Evolutionary conservation across 805 yeast species (phyloP), one percentile per base, ranked within the genome.

Genomic region (Grigorovia yakushimaensis): DNA sequence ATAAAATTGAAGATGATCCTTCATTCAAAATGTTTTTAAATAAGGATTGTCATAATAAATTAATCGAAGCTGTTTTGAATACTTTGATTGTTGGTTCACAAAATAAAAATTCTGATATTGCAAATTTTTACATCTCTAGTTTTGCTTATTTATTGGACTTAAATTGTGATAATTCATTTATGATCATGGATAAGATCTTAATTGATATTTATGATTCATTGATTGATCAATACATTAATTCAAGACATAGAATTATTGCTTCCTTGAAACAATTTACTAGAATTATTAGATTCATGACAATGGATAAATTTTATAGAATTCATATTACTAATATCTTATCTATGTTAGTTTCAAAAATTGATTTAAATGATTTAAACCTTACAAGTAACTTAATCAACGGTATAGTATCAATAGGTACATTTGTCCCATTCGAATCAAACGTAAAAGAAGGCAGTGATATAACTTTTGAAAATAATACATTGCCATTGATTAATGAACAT

Each of bases 361-460:
- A 93, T 61, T 78, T 89, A 1, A 93, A 89, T 61, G 98, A 93
- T 63, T 73, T 88, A 44, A 73, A 72, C n/a, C 79, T 89, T 59
- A 81, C 96, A 0, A 71, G 81, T n/a, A 74, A 79, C 47, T 75
- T 95, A 0, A 66, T 89, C 39, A 76, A 81, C 49, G 74, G 86
- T 19, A 75, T 93, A 49, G 82, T 86, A 9, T 72, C 86, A 0
- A 76, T 82, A 22, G 81, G 89, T 0, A 70, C 83, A 5, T 82
- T 81, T 46, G 76, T 85, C 2, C 96, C 96, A 1, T 71, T 88
- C 50, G 69, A 71, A 30, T 88, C 84, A 55, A 58, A 85, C 13
- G 72, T 65, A 0, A 40, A 49, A 0, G 60, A 53, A 6, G 71
- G 71, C 9, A 78, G 72, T 48, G 59, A 61, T 65, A 19, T 68